phyloP scores from a whole-genome alignment of 768 basidiomycete species.

The Naganishia onofrii region DNA sequence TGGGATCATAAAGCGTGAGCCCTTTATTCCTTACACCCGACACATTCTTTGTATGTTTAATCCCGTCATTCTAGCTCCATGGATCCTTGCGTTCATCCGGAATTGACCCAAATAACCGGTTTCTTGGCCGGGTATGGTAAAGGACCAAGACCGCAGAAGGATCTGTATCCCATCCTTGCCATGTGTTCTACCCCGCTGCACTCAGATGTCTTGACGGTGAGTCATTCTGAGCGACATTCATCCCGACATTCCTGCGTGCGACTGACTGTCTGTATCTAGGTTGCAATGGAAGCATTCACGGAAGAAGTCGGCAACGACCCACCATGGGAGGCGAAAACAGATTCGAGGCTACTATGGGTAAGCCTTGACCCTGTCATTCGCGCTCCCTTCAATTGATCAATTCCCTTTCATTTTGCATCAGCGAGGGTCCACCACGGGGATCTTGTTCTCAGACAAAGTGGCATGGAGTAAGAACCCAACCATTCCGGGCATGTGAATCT shows the following conservation, averaged over 20 bases:
- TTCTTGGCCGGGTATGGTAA: constrained; percentile 44
- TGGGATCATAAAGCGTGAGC: constrained; percentile 49
- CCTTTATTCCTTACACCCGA: background rate
- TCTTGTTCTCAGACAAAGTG: constrained; percentile 40
- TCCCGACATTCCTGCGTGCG: background rate
- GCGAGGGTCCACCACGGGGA: constrained; percentile 48
- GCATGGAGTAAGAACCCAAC: constrained; percentile 43
- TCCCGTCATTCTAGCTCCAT: constrained; percentile 37
- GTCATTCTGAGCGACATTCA: constrained; percentile 8
- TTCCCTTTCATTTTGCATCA: background rate
- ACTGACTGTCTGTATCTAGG: constrained; percentile 24
- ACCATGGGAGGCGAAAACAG: constrained; percentile 46
- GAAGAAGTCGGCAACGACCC: constrained; percentile 44
- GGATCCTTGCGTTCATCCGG: constrained; percentile 49
- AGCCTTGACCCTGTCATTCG: background rate
- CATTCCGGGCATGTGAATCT: background rate
- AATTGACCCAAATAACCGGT: constrained; percentile 41
- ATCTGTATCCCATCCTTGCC: constrained; percentile 45
- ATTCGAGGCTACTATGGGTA: constrained; percentile 44
- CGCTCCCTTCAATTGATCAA: background rate
- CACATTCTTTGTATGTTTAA: background rate
- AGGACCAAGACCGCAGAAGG: constrained; percentile 46
- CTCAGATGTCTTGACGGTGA: constrained; percentile 43
- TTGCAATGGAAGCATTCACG: constrained; percentile 47
- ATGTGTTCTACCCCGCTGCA: constrained; percentile 49